These are phyloP conservation scores for Alternaria metachromatica DNA, from an alignment of 2,329 filamentous ascomycete species.

Conservation along the genomic window DNA sequence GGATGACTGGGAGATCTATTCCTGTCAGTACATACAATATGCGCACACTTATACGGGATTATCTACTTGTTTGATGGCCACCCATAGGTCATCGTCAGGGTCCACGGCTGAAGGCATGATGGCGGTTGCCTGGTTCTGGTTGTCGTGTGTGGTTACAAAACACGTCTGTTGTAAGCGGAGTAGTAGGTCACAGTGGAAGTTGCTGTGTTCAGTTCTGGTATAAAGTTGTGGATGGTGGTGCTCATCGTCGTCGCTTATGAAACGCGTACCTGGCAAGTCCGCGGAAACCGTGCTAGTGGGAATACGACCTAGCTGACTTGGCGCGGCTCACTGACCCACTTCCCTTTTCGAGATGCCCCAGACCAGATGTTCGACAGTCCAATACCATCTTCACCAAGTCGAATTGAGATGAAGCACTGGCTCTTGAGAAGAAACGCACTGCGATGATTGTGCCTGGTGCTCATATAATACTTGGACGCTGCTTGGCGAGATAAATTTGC, in stretches of 20 bases:
- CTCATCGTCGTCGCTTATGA: conserved; percentile 13
- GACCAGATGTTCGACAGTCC: background rate
- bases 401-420: background rate
- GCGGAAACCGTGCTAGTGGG: conserved; percentile 2
- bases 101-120: conserved; percentile 50
- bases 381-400: background rate
- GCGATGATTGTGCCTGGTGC: background rate
- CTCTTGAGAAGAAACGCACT: rapidly evolving
- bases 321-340: conserved; percentile 17
- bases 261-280: conserved; percentile 26
- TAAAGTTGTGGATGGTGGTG: conserved; percentile 18
- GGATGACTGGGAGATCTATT: conserved; percentile 87
- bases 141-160: background rate
- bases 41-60: background rate
- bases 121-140: conserved; percentile 14
- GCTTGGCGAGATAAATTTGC: background rate
- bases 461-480: background rate
- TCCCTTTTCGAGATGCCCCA: conserved; percentile 19
- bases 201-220: background rate
- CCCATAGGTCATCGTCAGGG: conserved; percentile 56
- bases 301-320: conserved; percentile 4
- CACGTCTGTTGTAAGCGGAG: background rate
- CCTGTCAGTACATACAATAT: conserved; percentile 8
- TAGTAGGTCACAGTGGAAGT: background rate
- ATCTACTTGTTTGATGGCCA: conserved; percentile 59